These are phyloP conservation scores for Venturiaceae sp. DNA, from an alignment of 2,329 filamentous ascomycete genomes.

Conservation along the genomic window DNA sequence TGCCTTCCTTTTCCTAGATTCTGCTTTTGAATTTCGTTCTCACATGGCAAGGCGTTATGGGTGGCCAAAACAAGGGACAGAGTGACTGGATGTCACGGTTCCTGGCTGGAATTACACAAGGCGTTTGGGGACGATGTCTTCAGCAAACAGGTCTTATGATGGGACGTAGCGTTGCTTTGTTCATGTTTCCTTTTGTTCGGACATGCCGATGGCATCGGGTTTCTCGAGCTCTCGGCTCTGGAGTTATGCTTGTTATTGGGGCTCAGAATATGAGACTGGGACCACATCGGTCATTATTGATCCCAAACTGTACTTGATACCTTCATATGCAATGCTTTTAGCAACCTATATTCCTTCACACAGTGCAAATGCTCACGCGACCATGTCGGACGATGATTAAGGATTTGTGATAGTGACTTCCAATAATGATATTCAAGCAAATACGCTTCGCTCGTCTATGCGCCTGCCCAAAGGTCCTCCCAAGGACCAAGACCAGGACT, in stretches of 20 bases:
- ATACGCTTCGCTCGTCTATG: neutral
- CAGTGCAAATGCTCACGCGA: no score
- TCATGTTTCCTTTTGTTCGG: neutral
- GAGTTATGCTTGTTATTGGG: neutral
- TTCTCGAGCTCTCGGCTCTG: neutral
- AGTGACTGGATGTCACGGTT: no score
- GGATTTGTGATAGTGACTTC: no score
- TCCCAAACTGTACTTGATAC: neutral
- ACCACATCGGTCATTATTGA: no score
- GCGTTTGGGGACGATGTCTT: neutral
- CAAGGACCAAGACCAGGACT: neutral
- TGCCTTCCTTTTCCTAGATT: neutral
- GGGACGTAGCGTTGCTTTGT: neutral
- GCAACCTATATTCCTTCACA: no score
- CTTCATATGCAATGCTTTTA: no score
- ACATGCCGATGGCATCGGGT: neutral
- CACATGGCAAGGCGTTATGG: no score
- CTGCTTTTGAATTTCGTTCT: neutral
- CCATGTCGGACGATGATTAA: no score
- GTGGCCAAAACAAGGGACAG: no score
- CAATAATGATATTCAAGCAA: neutral
- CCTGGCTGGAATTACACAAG: neutral
- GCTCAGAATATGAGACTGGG: neutral
- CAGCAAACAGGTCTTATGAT: neutral
- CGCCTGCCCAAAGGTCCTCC: neutral